phyloP scores from a whole-genome alignment of 305 asterid species.

The Solanum aculeatissimum region DNA sequence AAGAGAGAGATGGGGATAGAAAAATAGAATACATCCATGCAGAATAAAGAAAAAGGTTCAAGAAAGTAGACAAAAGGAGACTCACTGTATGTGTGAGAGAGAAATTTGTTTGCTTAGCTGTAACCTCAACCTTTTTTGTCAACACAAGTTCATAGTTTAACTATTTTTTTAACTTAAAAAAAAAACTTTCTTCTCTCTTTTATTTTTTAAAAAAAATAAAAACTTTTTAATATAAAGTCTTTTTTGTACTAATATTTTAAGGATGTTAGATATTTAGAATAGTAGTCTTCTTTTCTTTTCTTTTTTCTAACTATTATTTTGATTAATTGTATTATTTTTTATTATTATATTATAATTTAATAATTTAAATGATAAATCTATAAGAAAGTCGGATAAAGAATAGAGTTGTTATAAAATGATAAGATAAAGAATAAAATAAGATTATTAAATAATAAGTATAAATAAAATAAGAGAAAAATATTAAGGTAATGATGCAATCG shows the following conservation, averaged over 20 bases:
- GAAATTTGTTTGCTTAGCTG: not conserved
- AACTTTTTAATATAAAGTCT: not conserved
- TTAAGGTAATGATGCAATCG: too few species aligned
- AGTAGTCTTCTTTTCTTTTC: too few species aligned
- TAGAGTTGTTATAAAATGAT: too few species aligned
- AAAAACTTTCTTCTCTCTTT: not conserved
- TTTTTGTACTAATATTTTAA: not conserved
- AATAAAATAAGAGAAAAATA: too few species aligned
- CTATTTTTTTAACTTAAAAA: not conserved
- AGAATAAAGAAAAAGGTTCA: not conserved
- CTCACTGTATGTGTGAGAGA: not conserved
- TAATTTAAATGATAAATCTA: too few species aligned
- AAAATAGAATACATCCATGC: slow-evolving; percentile 1
- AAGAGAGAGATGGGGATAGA: not conserved
- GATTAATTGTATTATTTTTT: too few species aligned
- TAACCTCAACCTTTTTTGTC: not conserved
- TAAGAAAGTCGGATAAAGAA: too few species aligned
- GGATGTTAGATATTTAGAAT: not conserved
- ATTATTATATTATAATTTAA: too few species aligned
- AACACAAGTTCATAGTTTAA: not conserved
- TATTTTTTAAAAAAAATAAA: not conserved
- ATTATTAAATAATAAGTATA: too few species aligned
- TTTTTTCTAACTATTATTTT: too few species aligned
- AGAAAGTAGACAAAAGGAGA: not conserved
- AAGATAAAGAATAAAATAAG: too few species aligned